These are phyloP conservation scores for Musa beccarii DNA, from an alignment of 176 grass and related monocot species.

Conservation along the genomic window DNA sequence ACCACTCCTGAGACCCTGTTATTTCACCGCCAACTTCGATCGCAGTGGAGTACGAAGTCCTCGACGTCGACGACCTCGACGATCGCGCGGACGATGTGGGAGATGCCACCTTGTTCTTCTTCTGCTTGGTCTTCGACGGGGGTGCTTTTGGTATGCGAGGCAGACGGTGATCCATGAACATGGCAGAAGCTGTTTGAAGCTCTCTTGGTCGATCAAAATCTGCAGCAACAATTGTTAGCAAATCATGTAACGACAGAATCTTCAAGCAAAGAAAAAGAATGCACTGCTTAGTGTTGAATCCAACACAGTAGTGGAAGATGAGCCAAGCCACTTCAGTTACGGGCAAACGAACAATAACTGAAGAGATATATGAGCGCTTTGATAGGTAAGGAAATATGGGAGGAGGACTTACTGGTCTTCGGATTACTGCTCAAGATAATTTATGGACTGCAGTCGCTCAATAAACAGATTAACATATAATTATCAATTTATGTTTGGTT, in stretches of 20 bases:
- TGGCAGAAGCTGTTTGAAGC: neutral
- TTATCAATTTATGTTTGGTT: too few species aligned
- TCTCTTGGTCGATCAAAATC: constrained; percentile 2
- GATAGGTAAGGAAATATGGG: too few species aligned
- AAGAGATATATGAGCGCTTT: too few species aligned
- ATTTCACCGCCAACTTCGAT: neutral
- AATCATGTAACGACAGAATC: neutral
- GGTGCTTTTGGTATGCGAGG: neutral
- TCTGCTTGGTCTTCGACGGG: neutral
- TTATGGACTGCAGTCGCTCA: too few species aligned
- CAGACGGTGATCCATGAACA: neutral
- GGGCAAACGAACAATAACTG: too few species aligned
- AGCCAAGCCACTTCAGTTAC: too few species aligned
- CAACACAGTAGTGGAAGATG: too few species aligned
- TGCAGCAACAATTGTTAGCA: neutral
- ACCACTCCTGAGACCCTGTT: neutral
- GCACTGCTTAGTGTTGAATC: too few species aligned
- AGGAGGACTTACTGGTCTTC: too few species aligned
- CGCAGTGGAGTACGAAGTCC: neutral
- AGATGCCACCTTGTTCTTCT: neutral
- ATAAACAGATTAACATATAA: too few species aligned
- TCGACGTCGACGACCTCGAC: neutral
- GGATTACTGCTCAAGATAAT: too few species aligned
- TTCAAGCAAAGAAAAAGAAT: too few species aligned
- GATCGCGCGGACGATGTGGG: neutral